phyloP scores from a whole-genome alignment of 371 early-diverging fungal species.

The Catenaria anguillulae region DNA sequence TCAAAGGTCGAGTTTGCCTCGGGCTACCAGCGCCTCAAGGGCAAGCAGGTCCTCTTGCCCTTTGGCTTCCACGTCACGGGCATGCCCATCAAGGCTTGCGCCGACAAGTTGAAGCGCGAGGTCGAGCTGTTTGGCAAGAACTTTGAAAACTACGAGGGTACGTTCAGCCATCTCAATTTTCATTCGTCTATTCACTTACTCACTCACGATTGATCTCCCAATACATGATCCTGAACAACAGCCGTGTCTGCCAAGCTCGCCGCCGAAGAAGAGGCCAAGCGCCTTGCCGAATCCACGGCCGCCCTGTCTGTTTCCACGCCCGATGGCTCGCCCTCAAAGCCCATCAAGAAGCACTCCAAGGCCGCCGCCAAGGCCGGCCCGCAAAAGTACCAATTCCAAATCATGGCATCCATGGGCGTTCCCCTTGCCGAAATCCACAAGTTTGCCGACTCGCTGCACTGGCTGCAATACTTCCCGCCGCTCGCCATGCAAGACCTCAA shows the following conservation, averaged over 20 bases:
- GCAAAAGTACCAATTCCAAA: slow-evolving; percentile 86
- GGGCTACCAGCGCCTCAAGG: slow-evolving; percentile 88
- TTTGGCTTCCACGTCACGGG: slow-evolving; percentile 99
- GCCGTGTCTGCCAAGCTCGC: neutral
- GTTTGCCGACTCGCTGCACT: slow-evolving; percentile 91
- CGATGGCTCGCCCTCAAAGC: slow-evolving; percentile 34
- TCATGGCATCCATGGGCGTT: slow-evolving; percentile 88
- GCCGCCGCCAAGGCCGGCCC: slow-evolving; percentile 73
- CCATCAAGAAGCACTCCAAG: slow-evolving; percentile 67
- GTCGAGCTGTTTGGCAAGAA: slow-evolving; percentile 81
- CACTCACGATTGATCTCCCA: neutral
- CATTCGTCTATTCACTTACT: neutral
- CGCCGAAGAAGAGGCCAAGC: slow-evolving; percentile 15
- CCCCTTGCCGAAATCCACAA: slow-evolving; percentile 73
- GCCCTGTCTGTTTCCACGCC: slow-evolving; percentile 12
- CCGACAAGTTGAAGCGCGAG: slow-evolving; percentile 94
- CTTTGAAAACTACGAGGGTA: slow-evolving; percentile 42
- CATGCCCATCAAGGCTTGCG: slow-evolving; percentile 99
- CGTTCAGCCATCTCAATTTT: no score
- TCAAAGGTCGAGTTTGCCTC: slow-evolving; percentile 95
- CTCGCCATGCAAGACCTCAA: slow-evolving; percentile 68
- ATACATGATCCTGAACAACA: no score
- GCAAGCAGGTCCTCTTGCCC: slow-evolving; percentile 92
- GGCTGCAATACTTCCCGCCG: slow-evolving; percentile 96
- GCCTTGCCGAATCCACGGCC: slow-evolving; percentile 30